Base-by-base conservation (phyloP, 352 stramenopile genomes). In the Aphanomyces astaci region DNA sequence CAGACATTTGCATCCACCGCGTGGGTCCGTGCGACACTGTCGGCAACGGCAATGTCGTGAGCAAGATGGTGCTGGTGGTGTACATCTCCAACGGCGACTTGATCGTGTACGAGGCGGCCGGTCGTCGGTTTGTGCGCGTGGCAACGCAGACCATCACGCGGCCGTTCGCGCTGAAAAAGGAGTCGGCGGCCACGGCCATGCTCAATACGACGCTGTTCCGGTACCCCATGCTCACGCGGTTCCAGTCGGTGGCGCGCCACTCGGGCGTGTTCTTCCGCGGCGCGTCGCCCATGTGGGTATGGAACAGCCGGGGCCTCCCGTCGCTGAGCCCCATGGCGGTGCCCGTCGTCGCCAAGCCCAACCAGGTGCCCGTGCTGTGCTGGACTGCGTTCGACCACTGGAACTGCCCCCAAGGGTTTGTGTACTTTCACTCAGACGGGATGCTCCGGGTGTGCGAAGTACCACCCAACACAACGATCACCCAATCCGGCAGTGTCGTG, bases 321-420 rank as follows among this genome's bases (percentile, higher is more conserved):
- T 77, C 76, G 19, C 85, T 94, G 22, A 76, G 90, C 13, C 86
- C 84, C 0, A 93, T 94, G 80, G 89, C 79, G 30, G 84, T 94
- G n/a, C 0, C 70, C 77, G 25, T 64, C 71, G 0, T 64, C 75
- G n/a, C n/a, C n/a, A 80, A 76, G 0, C 70, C 68, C 30, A 76
- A 90, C 19, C 87, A 77, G 17, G 83, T 95, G 0, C 86, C 86
- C 0, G 85, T 95, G n/a, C 75, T 94, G 52, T 90, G 84, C 68
- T 93, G 91, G 63, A 94, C 86, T 31, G 80, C 85, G 0, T 95
- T 95, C 71, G 83, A 95, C 33, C 86, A 95, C 57, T 92, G 83
- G 84, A 94, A 95, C 63, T 95, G 85, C 48, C 86, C 86, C 1
- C 88, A 91, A 63, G 86, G 86, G 0, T 95, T 95, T 66, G 92